phyloP scores from a whole-genome alignment of 2,329 filamentous ascomycete species.

The Paraphaeosphaeria sporulosa region DNA sequence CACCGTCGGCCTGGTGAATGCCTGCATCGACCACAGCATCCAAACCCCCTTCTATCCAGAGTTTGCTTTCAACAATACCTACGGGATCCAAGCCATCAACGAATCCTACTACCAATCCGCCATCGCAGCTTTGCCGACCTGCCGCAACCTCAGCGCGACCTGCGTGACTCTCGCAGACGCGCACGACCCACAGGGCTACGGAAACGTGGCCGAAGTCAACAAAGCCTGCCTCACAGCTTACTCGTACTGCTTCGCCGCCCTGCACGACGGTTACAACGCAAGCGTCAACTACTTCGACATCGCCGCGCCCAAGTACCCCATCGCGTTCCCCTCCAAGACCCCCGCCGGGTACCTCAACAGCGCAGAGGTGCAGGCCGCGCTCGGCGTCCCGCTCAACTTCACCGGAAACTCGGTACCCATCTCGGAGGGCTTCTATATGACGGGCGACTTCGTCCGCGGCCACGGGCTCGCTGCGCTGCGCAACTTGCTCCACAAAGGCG shows the following conservation, averaged over 20 bases:
- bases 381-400: conserved; percentile 66
- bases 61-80: conserved; percentile 64
- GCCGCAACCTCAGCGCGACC: conserved; percentile 57
- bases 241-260: conserved; percentile 50
- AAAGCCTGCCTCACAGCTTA: conserved; percentile 52
- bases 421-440: conserved; percentile 28
- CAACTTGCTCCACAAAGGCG: conserved; percentile 55
- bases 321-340: conserved; percentile 39
- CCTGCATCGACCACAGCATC: conserved; percentile 58
- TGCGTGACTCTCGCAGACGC: conserved; percentile 55
- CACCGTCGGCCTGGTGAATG: conserved; percentile 62
- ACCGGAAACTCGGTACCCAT: conserved; percentile 16
- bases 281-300: conserved; percentile 63
- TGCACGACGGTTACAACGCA: conserved; percentile 52
- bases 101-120: conserved; percentile 53
- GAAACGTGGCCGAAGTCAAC: conserved; percentile 40
- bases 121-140: conserved; percentile 53
- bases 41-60: conserved; percentile 55
- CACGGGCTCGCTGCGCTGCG: conserved; percentile 56
- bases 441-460: conserved; percentile 64
- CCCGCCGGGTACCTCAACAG: conserved; percentile 63
- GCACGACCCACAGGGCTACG: conserved; percentile 57
- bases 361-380: conserved; percentile 60
- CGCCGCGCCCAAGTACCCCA: conserved; percentile 44
- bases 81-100: conserved; percentile 58